These are phyloP conservation scores for Sicyos baderoa DNA, from an alignment of 306 rosid species.

Conservation along the genomic window DNA sequence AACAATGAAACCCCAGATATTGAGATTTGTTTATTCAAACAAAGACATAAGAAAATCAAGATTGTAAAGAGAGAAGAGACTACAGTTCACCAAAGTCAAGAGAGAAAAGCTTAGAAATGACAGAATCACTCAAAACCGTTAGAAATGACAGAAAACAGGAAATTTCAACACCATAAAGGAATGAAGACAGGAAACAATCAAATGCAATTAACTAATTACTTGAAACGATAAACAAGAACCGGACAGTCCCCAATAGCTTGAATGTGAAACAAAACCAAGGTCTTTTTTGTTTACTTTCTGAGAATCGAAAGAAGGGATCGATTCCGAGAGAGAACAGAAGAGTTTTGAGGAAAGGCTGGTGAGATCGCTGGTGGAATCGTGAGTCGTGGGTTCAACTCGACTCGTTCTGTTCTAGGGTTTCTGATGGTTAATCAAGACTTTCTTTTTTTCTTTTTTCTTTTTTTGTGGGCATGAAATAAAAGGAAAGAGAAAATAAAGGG, in stretches of 20 bases:
- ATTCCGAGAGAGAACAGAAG: not conserved
- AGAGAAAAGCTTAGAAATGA: not conserved
- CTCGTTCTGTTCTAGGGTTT: conserved; percentile 17
- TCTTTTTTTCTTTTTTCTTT: not conserved
- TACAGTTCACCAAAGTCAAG: not conserved
- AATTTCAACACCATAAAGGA: not conserved
- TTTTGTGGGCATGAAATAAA: not conserved
- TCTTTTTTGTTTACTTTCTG: not conserved
- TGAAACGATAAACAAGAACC: not conserved
- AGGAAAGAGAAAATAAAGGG: not conserved
- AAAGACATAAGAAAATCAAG: not conserved
- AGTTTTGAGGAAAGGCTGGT: conserved; percentile 15
- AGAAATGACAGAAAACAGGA: not conserved
- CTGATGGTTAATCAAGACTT: not conserved
- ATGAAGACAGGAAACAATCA: not conserved
- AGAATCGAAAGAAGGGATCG: not conserved
- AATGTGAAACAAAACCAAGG: not conserved
- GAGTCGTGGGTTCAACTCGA: conserved; percentile 23
- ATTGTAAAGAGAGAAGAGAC: not conserved
- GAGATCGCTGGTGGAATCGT: conserved; percentile 23
- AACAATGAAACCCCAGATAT: not conserved
- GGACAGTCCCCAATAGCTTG: not conserved
- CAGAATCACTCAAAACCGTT: conserved; percentile 3
- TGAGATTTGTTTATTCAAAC: not conserved
- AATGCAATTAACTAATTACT: not conserved